Evolutionary conservation across 208 protist genomes (phyloP).

Genomic region (Trypanosoma caninum): DNA sequence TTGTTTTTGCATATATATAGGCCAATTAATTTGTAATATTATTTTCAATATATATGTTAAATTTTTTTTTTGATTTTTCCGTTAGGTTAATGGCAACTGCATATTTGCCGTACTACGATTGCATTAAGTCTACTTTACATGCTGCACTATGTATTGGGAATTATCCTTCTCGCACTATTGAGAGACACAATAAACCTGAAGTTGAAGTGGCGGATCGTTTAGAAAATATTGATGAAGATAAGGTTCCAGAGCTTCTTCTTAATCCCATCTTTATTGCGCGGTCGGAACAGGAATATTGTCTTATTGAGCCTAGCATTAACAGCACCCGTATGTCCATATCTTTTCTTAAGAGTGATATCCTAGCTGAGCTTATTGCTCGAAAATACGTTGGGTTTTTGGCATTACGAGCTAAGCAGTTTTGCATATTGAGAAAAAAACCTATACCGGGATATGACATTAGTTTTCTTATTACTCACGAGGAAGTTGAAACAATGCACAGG

Average conservation of each 20-base stretch:
- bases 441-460: conserved; percentile 93
- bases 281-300: conserved; percentile 80
- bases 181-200: conserved; percentile 98
- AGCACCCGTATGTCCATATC: conserved; percentile 93
- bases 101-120: conserved; percentile 91
- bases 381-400: conserved; percentile 95
- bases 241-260: conserved; percentile 76
- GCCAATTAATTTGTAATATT: not conserved
- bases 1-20: not conserved
- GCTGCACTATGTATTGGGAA: conserved; percentile 96
- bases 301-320: conserved; percentile 95
- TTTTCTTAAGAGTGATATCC: conserved; percentile 91
- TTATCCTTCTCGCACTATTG: conserved; percentile 95
- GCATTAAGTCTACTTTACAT: conserved; percentile 90
- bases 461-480: conserved; percentile 97
- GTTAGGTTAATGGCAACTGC: conserved; percentile 22
- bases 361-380: conserved; percentile 93
- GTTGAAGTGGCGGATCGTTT: conserved; percentile 80
- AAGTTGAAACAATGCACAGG: conserved; percentile 93
- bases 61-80: conserved; percentile 4
- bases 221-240: not conserved
- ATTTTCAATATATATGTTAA: not conserved
- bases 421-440: conserved; percentile 93
- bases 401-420: conserved; percentile 94
- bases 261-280: conserved; percentile 73